These are phyloP conservation scores for Zangia roseola DNA, from an alignment of 768 basidiomycete genomes.

Conservation along the genomic window DNA sequence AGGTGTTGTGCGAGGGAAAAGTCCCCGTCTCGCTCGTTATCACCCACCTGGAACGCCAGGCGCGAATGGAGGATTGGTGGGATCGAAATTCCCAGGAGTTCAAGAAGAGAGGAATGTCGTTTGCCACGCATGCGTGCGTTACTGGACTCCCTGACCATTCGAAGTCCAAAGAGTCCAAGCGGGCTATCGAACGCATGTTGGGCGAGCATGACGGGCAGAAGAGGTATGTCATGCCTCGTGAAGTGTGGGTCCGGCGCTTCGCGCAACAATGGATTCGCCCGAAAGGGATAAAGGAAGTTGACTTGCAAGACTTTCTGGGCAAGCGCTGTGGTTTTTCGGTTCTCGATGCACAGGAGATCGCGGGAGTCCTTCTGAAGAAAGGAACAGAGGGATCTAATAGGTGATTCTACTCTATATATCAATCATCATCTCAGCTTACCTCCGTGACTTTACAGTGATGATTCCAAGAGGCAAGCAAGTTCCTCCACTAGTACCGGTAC, in stretches of 20 bases:
- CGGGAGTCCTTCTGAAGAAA: background rate
- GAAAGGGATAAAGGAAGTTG: background rate
- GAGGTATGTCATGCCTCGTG: slow-evolving; percentile 2
- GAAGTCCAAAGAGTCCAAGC: background rate
- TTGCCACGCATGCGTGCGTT: slow-evolving; percentile 2
- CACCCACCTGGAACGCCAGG: background rate
- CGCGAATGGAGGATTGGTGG: slow-evolving; percentile 6
- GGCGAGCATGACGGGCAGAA: background rate
- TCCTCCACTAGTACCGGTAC: no score
- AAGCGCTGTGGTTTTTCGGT: background rate
- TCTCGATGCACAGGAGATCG: background rate
- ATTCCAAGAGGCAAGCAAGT: background rate
- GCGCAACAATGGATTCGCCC: background rate
- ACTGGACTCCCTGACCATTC: background rate
- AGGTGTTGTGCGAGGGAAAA: background rate
- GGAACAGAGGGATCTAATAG: background rate
- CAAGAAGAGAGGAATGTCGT: background rate
- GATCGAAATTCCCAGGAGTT: background rate
- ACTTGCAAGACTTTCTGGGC: background rate
- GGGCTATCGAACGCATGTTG: background rate
- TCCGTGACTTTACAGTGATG: background rate
- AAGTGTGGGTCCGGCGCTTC: background rate
- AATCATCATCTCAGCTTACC: background rate
- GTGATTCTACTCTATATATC: background rate
- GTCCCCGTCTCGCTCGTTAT: slow-evolving; percentile 3